A percentile compares a stretch with the other conserved stretches of the same genome.
phyloP scores from a whole-genome alignment of 2,329 filamentous ascomycete species.

The Xylariaceae sp. region DNA sequence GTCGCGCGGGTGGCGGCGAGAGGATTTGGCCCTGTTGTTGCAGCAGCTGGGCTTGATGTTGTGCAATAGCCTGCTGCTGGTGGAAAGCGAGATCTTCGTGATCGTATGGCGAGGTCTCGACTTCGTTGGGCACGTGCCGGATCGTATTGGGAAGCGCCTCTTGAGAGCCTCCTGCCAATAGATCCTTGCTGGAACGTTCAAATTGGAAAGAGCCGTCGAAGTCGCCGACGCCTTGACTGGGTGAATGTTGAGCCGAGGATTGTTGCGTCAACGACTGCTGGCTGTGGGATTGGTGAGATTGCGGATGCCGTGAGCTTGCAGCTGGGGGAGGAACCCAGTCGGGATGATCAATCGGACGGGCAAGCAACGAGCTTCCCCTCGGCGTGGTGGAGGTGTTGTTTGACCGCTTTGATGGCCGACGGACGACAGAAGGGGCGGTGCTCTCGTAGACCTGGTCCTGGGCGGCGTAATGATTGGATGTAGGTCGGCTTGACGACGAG shows the following conservation, averaged over 20 bases:
- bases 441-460: conserved; percentile 40
- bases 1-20: conserved; percentile 15
- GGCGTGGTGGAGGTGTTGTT: conserved; percentile 40
- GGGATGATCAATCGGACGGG: conserved; percentile 27
- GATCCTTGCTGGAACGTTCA: conserved; percentile 40
- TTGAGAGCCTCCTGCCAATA: conserved; percentile 41
- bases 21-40: conserved; percentile 27
- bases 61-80: conserved; percentile 36
- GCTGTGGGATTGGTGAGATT: conserved; percentile 13
- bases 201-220: conserved; percentile 36
- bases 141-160: conserved; percentile 42
- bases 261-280: conserved; percentile 14
- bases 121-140: conserved; percentile 47
- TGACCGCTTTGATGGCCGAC: conserved; percentile 57
- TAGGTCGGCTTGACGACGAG: conserved; percentile 36
- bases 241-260: conserved; percentile 38
- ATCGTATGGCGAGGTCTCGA: conserved; percentile 43
- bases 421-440: conserved; percentile 47
- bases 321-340: conserved; percentile 28
- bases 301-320: conserved; percentile 15
- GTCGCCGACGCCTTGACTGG: conserved; percentile 45
- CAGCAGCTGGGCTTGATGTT: conserved; percentile 22
- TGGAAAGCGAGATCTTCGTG: conserved; percentile 44
- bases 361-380: conserved; percentile 39
- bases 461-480: conserved; percentile 27